Base-by-base conservation (phyloP, 768 basidiomycete species). In the Lentinula sp. region DNA sequence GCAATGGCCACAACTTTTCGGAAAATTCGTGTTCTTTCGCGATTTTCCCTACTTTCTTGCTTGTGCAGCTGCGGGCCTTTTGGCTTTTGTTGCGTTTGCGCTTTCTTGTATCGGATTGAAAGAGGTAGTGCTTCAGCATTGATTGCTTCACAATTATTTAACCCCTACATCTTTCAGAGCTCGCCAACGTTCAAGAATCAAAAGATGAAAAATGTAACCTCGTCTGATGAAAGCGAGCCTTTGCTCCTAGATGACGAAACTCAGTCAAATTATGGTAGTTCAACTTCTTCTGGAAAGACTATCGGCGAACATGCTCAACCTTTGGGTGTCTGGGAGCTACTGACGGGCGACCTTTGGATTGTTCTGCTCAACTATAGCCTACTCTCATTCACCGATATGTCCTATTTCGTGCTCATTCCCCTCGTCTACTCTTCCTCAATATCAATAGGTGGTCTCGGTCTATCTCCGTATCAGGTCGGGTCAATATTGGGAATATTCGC, bases 401-500 rank as follows among this genome's bases (percentile, higher is more conserved):
- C 66, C 15, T 65, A 67, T 52, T 66, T 68, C 42, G 69, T 67
- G 31, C 65, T 75, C n/a, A 57, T 69, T 28, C 69, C 69, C 11
- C 61, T 71, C 4, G 65, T 70, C 62, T 68, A 67, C 59, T 78
- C 82, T 40, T 84, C 83, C 0, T 82, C 85, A 4, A 69, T 79
- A 57, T 70, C 69, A 10, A 72, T 77, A 11, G 84, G 85, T 28
- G 84, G 84, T 0, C 77, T 84, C 37, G 82, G 81, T 3, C 70
- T 86, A 23, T 69, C 73, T 35, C 81, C 85, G 4, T 75, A 75
- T 21, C 63, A 67, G 11, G 85, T 86, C 37, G 84, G 84, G 10
- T 71, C 73, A 40, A 78, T 82, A 40, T 75, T 82, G 32, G 76
- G 78, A 2, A 51, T 68, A 7, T 79, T 74, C 62, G 85, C 85